Percentiles rank a stretch among this genome's conserved stretches.
These are phyloP conservation scores for Pythium phragmitis DNA, from an alignment of 352 stramenopile species.

Conservation along the genomic window DNA sequence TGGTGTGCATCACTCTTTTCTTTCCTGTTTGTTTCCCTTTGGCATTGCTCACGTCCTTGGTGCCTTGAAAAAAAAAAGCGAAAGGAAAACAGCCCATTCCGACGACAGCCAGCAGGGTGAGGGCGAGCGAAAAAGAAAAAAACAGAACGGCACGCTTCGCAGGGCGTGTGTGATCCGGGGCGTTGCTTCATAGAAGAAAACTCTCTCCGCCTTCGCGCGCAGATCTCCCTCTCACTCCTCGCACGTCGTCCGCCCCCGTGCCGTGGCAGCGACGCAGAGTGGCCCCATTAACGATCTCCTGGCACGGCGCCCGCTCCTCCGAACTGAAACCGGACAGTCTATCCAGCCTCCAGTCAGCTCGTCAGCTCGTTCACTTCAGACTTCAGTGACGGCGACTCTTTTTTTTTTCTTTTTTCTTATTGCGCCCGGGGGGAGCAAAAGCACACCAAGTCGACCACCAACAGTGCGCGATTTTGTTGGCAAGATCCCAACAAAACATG, in stretches of 20 bases:
- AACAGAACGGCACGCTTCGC: slow-evolving; percentile 22
- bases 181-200: slow-evolving; percentile 10
- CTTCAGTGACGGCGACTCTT: slow-evolving; percentile 5
- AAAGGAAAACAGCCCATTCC: slow-evolving; percentile 26
- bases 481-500: slow-evolving; percentile 15
- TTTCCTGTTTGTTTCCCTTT: slow-evolving; percentile 10
- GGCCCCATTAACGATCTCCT: too few species aligned
- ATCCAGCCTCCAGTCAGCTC: neutral
- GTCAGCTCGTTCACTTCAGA: neutral
- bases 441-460: too few species aligned
- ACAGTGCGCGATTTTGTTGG: neutral
- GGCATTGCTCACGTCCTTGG: slow-evolving; percentile 23
- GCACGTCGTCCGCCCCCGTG: neutral
- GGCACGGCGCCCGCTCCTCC: slow-evolving; percentile 6
- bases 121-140: slow-evolving; percentile 31
- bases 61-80: slow-evolving; percentile 18
- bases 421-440: too few species aligned
- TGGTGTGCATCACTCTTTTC: slow-evolving; percentile 23
- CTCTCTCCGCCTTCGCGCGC: slow-evolving; percentile 3
- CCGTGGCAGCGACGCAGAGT: neutral
- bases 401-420: slow-evolving; percentile 8
- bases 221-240: slow-evolving; percentile 1
- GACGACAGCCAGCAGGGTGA: slow-evolving; percentile 1
- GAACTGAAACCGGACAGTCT: slow-evolving; percentile 11
- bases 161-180: neutral